Percentiles rank a stretch among this genome's conserved stretches.
Evolutionary conservation across 169 alveolate species (phyloP).

Genomic region (Eimeria maxima): DNA sequence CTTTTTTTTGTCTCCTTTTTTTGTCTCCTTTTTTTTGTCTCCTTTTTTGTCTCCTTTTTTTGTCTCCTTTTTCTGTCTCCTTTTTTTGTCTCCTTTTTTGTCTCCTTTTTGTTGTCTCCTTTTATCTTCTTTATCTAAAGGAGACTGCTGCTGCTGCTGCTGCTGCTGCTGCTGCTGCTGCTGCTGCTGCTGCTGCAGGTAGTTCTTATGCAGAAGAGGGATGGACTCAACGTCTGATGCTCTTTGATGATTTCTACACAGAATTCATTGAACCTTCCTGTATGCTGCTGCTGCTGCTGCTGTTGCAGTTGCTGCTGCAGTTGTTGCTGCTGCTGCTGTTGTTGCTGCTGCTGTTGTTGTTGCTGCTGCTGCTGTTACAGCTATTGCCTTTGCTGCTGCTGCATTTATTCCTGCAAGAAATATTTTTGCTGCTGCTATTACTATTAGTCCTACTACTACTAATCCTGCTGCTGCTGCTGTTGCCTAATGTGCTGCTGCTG

Average conservation of each 20-base stretch:
- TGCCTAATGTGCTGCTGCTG: not conserved
- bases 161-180: conserved; percentile 36
- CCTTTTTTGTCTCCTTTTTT: no score
- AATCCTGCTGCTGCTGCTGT: not conserved
- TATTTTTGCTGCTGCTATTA: not conserved
- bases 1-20: not conserved
- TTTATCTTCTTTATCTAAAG: not conserved
- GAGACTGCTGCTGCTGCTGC: conserved; percentile 63
- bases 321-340: not conserved
- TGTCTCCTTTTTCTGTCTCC: not conserved
- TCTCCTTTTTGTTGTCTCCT: not conserved
- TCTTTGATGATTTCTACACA: conserved; percentile 41
- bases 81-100: not conserved
- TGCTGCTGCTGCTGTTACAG: not conserved
- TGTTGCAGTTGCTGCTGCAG: not conserved
- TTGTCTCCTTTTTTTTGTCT: no score
- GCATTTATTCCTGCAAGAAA: not conserved
- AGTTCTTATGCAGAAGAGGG: conserved; percentile 72
- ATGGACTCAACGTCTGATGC: conserved; percentile 82
- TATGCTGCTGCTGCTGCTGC: conserved; percentile 44
- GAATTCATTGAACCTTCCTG: not conserved
- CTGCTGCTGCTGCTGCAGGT: conserved; percentile 78
- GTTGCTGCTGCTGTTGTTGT: not conserved
- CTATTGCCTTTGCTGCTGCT: conserved; percentile 14
- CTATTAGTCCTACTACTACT: not conserved